Percentiles rank a stretch among this genome's conserved stretches.
phyloP scores from a whole-genome alignment of 306 rosid genomes.

The Vigna trinervia region DNA sequence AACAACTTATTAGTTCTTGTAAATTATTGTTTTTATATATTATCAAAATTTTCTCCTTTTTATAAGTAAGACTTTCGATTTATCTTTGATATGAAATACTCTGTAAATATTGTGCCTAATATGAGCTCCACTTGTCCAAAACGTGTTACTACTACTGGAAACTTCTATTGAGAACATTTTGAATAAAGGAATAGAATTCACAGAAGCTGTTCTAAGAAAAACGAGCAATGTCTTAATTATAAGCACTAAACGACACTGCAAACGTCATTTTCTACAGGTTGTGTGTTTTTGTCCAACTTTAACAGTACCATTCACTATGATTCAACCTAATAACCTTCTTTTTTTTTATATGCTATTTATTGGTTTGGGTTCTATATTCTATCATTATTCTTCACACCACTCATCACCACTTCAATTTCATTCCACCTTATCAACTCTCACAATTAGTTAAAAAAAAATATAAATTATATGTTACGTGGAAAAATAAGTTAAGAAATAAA shows the following conservation, averaged over 20 bases:
- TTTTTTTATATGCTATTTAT: not conserved
- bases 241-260: constrained; percentile 36
- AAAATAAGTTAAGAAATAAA: too few relatives aligned
- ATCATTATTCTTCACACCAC: not conserved
- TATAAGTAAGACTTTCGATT: too few relatives aligned
- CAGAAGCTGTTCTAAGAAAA: not conserved
- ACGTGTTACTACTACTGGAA: not conserved
- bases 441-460: too few relatives aligned
- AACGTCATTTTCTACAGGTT: constrained; percentile 36
- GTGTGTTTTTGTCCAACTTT: constrained; percentile 27
- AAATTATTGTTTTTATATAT: too few relatives aligned
- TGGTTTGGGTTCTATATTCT: not conserved
- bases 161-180: constrained; percentile 2
- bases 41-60: too few relatives aligned
- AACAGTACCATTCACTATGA: not conserved
- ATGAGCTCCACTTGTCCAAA: constrained; percentile 14
- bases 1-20: too few relatives aligned
- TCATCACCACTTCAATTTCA: not conserved
- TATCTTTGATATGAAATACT: too few relatives aligned
- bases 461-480: too few relatives aligned
- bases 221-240: constrained; percentile 27
- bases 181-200: constrained; percentile 17
- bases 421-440: not conserved
- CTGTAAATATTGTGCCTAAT: not conserved
- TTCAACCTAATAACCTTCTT: not conserved